Conservation (phyloP, 2,329 filamentous ascomycete species). For the Tricladium varicosporioides region DNA sequence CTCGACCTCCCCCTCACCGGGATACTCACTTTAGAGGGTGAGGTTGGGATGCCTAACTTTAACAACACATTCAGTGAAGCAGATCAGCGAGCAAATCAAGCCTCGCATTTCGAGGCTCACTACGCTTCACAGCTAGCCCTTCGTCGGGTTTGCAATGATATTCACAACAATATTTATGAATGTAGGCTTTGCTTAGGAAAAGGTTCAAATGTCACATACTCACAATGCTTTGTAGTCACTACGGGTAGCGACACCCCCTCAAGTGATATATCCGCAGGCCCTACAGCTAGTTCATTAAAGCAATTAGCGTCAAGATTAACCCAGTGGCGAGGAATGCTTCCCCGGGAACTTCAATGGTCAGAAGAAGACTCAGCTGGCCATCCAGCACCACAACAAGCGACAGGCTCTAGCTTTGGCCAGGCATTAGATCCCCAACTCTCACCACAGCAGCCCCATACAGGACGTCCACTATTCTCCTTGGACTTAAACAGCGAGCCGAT, state of each 20-base stretch:
- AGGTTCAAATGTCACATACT: no score
- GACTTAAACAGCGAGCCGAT: constrained; percentile 44
- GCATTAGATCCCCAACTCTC: constrained; percentile 23
- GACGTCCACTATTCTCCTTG: constrained; percentile 43
- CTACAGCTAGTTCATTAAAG: constrained; percentile 42
- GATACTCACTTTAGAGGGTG: constrained; percentile 49
- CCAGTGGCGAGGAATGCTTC: constrained; percentile 56
- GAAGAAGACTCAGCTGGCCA: constrained; percentile 49
- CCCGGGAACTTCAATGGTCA: constrained; percentile 54
- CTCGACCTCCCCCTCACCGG: constrained; percentile 56
- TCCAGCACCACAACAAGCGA: constrained; percentile 32
- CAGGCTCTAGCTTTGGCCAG: constrained; percentile 27
- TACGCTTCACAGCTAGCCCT: constrained; percentile 60
- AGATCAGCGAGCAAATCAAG: constrained; percentile 47
- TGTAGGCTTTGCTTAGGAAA: constrained; percentile 39
- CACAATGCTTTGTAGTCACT: constrained; percentile 9
- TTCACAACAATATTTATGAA: constrained; percentile 51
- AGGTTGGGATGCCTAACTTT: constrained; percentile 55
- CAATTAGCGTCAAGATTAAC: constrained; percentile 53
- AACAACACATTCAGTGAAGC: constrained; percentile 45
- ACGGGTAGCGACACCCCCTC: constrained; percentile 15
- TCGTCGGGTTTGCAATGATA: constrained; percentile 49
- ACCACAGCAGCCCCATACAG: constrained; percentile 21
- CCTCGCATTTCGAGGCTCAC: constrained; percentile 55
- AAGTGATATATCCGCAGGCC: constrained; percentile 19